Base-by-base conservation (phyloP, 148 eudicot genomes). In the Cornus suecica region DNA sequence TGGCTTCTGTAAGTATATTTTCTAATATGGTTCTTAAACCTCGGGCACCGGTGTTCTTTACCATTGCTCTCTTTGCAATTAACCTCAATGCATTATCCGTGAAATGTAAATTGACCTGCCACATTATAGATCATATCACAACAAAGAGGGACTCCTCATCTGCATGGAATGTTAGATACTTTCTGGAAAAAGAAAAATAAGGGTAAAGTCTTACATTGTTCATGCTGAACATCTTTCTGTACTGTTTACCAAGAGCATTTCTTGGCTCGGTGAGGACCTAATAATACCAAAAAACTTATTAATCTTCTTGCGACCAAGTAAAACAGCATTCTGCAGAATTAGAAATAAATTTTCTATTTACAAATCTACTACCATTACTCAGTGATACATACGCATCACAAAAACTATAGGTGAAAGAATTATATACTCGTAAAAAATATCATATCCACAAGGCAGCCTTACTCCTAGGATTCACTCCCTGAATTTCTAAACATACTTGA, bases 201-300 rank as follows among this genome's bases (percentile, higher is more conserved):
- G 60, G n/a, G 22, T 14, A 29, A 11, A 28, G 1, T 7, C 87
- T 82, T 84, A 89, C 93, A 54, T 81, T 84, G 80, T 87, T 89
- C 90, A 89, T 82, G 81, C 81, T 76, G 77, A 89, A 89, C 81
- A 89, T 83, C 78, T 87, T 85, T 82, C 81, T 87, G 86, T 89
- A 89, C 75, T 89, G 93, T 74, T 89, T 89, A 63, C 82, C 80
- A 52, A 89, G 90, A 74, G 92, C 92, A 82, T 89, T 89, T 80
- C 79, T 89, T 32, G 92, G 92, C 83, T 89, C 85, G 0, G 82
- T 82, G 65, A 89, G 90, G 71, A 87, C 88, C 92, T 88, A 70
- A 69, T 48, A 48, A 25, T 58, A 20, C 27, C 52, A 74, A 23
- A 71, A 51, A 63, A 16, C 20, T 22, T 30, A 31, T 78, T 56